These are phyloP conservation scores for Russula griseocarnosa DNA, from an alignment of 768 basidiomycete species.

Conservation along the genomic window DNA sequence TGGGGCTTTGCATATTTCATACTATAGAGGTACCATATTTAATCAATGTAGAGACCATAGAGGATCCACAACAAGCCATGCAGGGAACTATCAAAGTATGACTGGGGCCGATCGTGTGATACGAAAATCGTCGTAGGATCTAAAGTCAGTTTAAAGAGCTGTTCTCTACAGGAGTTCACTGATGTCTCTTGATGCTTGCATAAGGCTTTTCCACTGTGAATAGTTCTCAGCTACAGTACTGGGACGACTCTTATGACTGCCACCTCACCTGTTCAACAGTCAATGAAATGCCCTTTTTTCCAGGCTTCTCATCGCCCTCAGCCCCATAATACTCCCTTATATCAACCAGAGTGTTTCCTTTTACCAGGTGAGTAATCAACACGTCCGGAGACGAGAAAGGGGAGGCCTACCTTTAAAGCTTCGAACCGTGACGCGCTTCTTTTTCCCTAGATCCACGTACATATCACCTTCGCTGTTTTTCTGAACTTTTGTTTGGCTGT, in stretches of 20 bases:
- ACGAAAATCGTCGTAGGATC: background rate
- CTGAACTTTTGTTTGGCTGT: slow-evolving; percentile 7
- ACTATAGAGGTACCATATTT: slow-evolving; percentile 26
- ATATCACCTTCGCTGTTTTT: slow-evolving; percentile 41
- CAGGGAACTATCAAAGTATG: background rate
- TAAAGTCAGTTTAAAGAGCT: background rate
- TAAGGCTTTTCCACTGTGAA: slow-evolving; percentile 37
- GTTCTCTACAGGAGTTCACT: slow-evolving; percentile 13
- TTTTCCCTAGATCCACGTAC: slow-evolving; percentile 69
- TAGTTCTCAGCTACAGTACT: background rate
- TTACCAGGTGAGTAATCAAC: slow-evolving; percentile 21
- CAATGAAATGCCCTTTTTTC: slow-evolving; percentile 77
- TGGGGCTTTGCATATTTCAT: slow-evolving; percentile 1
- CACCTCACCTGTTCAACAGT: slow-evolving; percentile 53
- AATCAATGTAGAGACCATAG: slow-evolving; percentile 20
- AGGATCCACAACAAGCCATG: background rate
- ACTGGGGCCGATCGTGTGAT: background rate
- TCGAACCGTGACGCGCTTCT: slow-evolving; percentile 58
- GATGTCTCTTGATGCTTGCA: slow-evolving; percentile 15
- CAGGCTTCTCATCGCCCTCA: slow-evolving; percentile 59
- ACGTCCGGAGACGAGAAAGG: slow-evolving; percentile 31
- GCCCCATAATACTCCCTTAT: slow-evolving; percentile 69
- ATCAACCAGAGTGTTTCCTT: slow-evolving; percentile 55
- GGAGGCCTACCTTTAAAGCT: slow-evolving; percentile 42
- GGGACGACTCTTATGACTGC: background rate